phyloP scores from a whole-genome alignment of 495 filamentous ascomycete species.

The Endocarpon pusillum region DNA sequence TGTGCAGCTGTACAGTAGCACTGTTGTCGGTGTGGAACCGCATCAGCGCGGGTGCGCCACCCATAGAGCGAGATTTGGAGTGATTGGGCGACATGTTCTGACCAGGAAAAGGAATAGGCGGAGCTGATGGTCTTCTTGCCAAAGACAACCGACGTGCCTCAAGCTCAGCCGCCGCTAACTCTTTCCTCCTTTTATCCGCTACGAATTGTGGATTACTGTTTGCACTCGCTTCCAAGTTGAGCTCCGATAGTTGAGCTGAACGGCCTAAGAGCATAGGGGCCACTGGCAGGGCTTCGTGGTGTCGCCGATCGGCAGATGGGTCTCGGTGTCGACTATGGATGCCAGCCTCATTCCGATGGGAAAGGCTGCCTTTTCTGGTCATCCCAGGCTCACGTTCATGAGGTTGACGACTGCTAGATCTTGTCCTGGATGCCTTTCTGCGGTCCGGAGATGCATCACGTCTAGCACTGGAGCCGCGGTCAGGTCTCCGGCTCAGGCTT shows the following conservation, averaged over 20 bases:
- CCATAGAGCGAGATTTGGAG: conserved; percentile 26
- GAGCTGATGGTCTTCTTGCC: conserved; percentile 58
- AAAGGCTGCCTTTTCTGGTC: not conserved
- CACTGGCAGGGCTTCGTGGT: conserved; percentile 4
- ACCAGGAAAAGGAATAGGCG: conserved; percentile 65
- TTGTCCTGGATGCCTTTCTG: conserved; percentile 20
- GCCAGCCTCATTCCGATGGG: not conserved
- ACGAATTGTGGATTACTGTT: conserved; percentile 3
- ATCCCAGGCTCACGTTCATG: conserved; percentile 11
- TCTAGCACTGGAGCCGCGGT: conserved; percentile 25
- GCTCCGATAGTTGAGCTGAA: no score
- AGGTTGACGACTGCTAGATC: conserved; percentile 32
- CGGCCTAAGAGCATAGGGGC: no score
- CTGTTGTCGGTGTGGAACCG: conserved; percentile 1
- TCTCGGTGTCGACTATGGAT: conserved; percentile 1
- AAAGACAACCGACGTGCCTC: conserved; percentile 75
- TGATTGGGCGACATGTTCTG: conserved; percentile 32
- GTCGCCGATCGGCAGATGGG: conserved; percentile 8
- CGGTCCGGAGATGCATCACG: conserved; percentile 32
- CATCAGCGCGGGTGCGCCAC: conserved; percentile 7
- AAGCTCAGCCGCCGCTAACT: conserved; percentile 67
- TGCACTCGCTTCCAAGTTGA: no score
- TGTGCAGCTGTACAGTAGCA: conserved; percentile 11
- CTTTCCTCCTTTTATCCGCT: conserved; percentile 39
- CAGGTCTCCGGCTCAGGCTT: conserved; percentile 29